Evolutionary conservation across 495 filamentous ascomycete species (phyloP), one percentile per base, ranked within the genome.

Genomic region (Immersiella caudata): DNA sequence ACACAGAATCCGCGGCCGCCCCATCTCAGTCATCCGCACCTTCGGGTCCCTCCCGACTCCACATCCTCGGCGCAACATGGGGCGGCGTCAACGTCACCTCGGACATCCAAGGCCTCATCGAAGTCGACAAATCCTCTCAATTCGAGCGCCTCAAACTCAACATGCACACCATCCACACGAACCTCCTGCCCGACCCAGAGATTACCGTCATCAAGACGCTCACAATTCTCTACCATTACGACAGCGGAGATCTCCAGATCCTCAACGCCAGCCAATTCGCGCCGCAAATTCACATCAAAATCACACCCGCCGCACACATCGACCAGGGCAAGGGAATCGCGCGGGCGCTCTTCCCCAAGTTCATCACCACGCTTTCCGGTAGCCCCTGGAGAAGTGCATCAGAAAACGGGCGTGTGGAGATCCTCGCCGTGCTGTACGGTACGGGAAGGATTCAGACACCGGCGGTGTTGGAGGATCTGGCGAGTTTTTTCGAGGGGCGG

Each of bases 11-110:
- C 20, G 60, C 60, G 16, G 27, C 29, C 24, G 49, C 52, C 7
- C 40, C 16, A 12, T 14, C 40, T 6, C 40, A 12, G 2, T 18
- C 40, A 2, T 46, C 40, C 5, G 52, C 46, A n/a, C 60, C 21
- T 24, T 20, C 54, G 24, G 57, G 63, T 8, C 68, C 60, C 21
- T 52, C 70, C 6, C 70, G 61, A 1, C 68, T 75, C 21, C 46
- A 70, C 1, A 67, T 75, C 59, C 63, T 71, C 40, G 71, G 60
- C 58, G 73, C 73, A 2, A 70, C 73, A 40, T 75, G 68, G 69
- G 73, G 73, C 49, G 73, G 73, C 71, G 62, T 75, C 14, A 72
- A 27, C 11, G 69, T 72, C 5, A 75, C 71, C 11, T 36, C 63
- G 20, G 67, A 70, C 14, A 29, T 71, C 24, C 52, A 51, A 16